phyloP scores from a whole-genome alignment of 2,329 filamentous ascomycete species.

The Penicillium polonicum region DNA sequence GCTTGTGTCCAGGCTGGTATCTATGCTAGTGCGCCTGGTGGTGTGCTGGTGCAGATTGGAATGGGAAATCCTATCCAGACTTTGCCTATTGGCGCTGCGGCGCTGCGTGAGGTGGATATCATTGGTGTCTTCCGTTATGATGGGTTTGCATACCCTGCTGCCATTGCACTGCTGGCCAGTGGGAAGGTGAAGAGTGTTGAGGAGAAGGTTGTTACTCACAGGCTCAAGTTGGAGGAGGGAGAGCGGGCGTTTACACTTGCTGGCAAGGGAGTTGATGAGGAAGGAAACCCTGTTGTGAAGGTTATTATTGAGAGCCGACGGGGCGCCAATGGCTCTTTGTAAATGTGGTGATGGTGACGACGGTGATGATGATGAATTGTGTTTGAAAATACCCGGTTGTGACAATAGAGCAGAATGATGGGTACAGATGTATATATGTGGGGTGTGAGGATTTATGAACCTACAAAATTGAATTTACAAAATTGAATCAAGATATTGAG shows the following conservation, averaged over 20 bases:
- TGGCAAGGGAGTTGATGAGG: constrained; percentile 51
- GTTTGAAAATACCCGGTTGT: constrained; percentile 23
- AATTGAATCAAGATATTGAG: not conserved
- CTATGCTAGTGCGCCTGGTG: constrained; percentile 49
- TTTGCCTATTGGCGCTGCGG: constrained; percentile 54
- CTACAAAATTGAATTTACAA: not conserved
- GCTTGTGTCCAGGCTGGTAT: constrained; percentile 48
- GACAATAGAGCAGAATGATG: constrained; percentile 7
- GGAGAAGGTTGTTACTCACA: constrained; percentile 56
- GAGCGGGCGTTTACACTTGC: constrained; percentile 54
- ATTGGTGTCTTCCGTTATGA: constrained; percentile 59
- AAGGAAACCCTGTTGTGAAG: constrained; percentile 54
- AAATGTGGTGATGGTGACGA: constrained; percentile 3
- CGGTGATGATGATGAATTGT: constrained; percentile 12
- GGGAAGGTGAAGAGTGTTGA: constrained; percentile 50
- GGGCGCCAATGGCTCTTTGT: constrained; percentile 10
- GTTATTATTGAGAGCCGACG: constrained; percentile 46
- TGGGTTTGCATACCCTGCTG: constrained; percentile 53
- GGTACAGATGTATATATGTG: not conserved
- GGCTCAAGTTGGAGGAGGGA: constrained; percentile 48
- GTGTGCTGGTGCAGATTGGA: constrained; percentile 55
- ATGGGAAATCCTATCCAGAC: constrained; percentile 58
- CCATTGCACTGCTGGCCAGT: constrained; percentile 53
- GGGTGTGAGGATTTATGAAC: no score
- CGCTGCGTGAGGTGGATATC: constrained; percentile 56